Base-by-base conservation (phyloP, 2,329 filamentous ascomycete species). In the Hypoxylon rubiginosum region DNA sequence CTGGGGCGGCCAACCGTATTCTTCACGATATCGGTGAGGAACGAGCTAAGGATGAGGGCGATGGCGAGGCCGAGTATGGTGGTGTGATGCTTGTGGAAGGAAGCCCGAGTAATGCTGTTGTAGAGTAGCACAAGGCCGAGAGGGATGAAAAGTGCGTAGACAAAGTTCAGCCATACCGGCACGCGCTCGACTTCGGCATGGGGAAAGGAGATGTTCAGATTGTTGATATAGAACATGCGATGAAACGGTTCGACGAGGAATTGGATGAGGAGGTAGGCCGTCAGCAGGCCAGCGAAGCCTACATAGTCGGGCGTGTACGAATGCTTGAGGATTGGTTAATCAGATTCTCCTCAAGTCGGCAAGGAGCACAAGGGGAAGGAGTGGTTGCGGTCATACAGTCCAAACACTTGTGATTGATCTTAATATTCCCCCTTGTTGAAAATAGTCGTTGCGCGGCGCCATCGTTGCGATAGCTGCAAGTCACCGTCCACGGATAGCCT, bases 11-110 rank as follows among this genome's bases (percentile, higher is more conserved):
- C 93, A 26, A 95, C 92, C 9, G 91, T 87, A 76, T 97, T 97
- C 80, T 99, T 99, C 76, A 98, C 85, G 28, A 95, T 82, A 77
- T 98, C 94, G 48, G 96, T 98, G 46, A 98, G 83, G 78, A 97
- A 91, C 5, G 89, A 87, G 0, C 93, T 91, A 53, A 97, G 84
- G 71, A 93, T 84, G 26, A 98, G 80, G 69, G 90, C 88, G 73
- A 95, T 93, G 54, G 90, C 82, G 65, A 97, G 89, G 21, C 93
- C 92, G 0, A 99, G 88, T 56, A 97, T 82, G 0, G 93, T 92
- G 69, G 94, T 92, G 80, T 98, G 94, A 64, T 92, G 87, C 77
- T 97, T 97, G 78, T 97, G 92, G 8, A 86, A 79, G 5, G 88
- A 85, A 30, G 92, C 88, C 50, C 87, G 86, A 32, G 86, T 79